phyloP scores from a whole-genome alignment of 495 filamentous ascomycete species.

The Penicillium daleae region DNA sequence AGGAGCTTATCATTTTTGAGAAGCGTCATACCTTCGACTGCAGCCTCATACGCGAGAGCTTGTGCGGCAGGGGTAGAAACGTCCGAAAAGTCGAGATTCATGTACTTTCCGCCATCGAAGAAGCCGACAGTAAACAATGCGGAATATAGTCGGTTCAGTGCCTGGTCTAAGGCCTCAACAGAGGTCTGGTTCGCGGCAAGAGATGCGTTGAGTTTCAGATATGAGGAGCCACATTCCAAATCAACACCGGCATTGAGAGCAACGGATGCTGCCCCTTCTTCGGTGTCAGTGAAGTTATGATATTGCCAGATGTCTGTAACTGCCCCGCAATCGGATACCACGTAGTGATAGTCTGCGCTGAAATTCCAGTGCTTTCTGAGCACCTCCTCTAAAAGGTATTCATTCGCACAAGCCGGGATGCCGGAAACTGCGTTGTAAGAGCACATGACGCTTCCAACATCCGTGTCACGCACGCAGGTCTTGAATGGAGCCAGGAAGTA shows the following conservation, averaged over 20 bases:
- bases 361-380: conserved; percentile 57
- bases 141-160: conserved; percentile 36
- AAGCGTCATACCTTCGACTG: conserved; percentile 56
- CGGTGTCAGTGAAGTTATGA: conserved; percentile 51
- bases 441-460: conserved; percentile 58
- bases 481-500: conserved; percentile 58
- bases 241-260: conserved; percentile 59
- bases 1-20: conserved; percentile 60
- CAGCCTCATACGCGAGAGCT: conserved; percentile 52
- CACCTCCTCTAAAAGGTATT: conserved; percentile 54
- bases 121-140: conserved; percentile 57
- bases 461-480: conserved; percentile 52
- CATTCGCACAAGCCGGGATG: conserved; percentile 55
- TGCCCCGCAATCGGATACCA: conserved; percentile 57
- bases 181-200: conserved; percentile 1
- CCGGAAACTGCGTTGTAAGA: conserved; percentile 60
- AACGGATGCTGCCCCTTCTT: conserved; percentile 49
- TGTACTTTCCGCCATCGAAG: conserved; percentile 45
- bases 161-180: background rate
- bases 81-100: conserved; percentile 23
- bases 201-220: conserved; percentile 37
- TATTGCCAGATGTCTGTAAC: conserved; percentile 52
- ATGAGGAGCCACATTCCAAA: conserved; percentile 51
- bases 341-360: conserved; percentile 47
- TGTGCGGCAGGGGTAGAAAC: conserved; percentile 51